These are phyloP conservation scores for Starmerella stigmatis DNA, from an alignment of 805 yeast genomes.

Conservation along the genomic window DNA sequence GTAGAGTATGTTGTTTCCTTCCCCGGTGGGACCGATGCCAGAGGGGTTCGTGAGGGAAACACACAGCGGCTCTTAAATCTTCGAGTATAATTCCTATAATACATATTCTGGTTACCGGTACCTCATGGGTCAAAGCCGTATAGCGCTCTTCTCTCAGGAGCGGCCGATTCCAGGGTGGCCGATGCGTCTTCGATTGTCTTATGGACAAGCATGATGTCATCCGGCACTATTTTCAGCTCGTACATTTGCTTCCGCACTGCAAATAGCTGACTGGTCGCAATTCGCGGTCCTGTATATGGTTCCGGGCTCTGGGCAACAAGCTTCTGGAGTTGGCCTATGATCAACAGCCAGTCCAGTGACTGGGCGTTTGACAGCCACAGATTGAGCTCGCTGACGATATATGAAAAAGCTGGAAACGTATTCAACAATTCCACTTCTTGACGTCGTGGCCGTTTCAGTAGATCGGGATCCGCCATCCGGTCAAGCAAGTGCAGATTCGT, in stretches of 20 bases:
- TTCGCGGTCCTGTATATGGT: neutral
- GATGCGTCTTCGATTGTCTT: conserved; percentile 11
- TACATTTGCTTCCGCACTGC: conserved; percentile 5
- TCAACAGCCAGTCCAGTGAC: conserved; percentile 12
- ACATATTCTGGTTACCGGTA: too few relatives aligned
- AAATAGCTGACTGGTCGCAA: conserved; percentile 1
- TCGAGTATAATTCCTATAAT: too few relatives aligned
- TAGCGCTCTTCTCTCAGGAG: neutral
- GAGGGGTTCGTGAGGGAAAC: too few relatives aligned
- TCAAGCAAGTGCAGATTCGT: neutral
- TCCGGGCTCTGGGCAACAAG: neutral
- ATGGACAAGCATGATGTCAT: conserved; percentile 14
- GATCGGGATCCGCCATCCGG: conserved; percentile 6
- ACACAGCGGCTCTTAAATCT: too few relatives aligned
- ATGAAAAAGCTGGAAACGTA: neutral
- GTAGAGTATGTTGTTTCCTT: too few relatives aligned
- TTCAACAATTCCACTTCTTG: neutral
- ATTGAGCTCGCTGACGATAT: conserved; percentile 4
- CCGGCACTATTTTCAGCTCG: conserved; percentile 14
- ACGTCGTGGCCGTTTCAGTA: conserved; percentile 8
- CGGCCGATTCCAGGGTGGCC: neutral
- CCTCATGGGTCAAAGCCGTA: conserved; percentile 13
- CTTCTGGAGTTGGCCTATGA: conserved; percentile 7
- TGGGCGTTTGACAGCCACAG: conserved; percentile 14
- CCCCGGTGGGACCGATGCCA: too few relatives aligned